Base-by-base conservation (phyloP, 164 flowering plant genomes). In the Tetrastigma voinierianum region DNA sequence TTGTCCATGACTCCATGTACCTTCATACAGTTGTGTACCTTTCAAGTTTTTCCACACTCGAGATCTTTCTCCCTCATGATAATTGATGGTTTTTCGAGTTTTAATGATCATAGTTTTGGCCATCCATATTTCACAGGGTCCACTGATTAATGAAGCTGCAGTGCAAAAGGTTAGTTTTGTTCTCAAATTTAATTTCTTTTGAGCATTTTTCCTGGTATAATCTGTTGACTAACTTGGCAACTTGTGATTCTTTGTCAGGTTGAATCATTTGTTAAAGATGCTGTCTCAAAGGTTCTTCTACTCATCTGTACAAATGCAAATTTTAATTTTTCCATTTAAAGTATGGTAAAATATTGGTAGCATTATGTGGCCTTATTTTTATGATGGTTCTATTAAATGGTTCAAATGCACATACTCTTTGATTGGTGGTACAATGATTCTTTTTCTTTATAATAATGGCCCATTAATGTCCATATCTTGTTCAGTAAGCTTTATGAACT, bases 81-180 rank as follows among this genome's bases (percentile, higher is more conserved):
- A 57, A 47, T 25, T 66, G 19, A 51, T 10, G 32, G 4, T 51
- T 24, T 2, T 8, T 1, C 4, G 47, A 9, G 15, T 15, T 68
- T 20, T 9, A 4, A 11, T 10, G 18, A 40, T 57, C 18, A 12
- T 46, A 47, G 16, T 52, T 20, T 46, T 53, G 16, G 20, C 46
- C 51, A 4, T 68, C 56, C 24, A 5, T 23, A 60, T 69, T 24
- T 68, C 69, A 17, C 88, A 92, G 99, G 99, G 99, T 57, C 99
- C 98, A 12, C 83, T 95, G 61, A 92, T 95, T 58, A 95, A 95
- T 82, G 93, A 92, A 72, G 88, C 97, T 75, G 97, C 96, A 60
- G 82, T 95, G 18, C 77, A 87, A 51, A 95, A 95, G 94, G 98
- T 87, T 32, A 15, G 67, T 14, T 57, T 52, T 59, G 32, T 54